These are phyloP conservation scores for Pythium dissimile DNA, from an alignment of 352 stramenopile genomes.

Conservation along the genomic window DNA sequence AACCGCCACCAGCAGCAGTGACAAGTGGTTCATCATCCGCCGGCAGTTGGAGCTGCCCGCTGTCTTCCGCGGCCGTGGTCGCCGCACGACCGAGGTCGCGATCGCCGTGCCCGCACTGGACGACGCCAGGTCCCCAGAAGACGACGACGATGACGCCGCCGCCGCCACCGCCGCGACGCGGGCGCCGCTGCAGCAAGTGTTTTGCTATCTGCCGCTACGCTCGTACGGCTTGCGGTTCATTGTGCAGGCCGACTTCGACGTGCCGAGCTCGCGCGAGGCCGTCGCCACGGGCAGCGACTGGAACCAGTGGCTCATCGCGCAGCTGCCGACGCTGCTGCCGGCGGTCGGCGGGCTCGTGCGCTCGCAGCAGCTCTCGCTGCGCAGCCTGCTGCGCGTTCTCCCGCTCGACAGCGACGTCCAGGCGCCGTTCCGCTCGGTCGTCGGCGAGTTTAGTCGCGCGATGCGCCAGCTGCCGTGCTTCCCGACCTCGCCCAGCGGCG, in stretches of 20 bases:
- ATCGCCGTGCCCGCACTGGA: constrained; percentile 43
- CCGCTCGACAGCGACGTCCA: constrained; percentile 73
- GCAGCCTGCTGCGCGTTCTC: constrained; percentile 30
- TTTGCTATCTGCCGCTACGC: constrained; percentile 77
- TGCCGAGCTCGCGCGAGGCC: constrained; percentile 81
- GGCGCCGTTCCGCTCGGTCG: constrained; percentile 56
- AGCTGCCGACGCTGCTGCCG: constrained; percentile 53
- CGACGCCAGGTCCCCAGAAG: constrained; percentile 5
- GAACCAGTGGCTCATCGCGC: constrained; percentile 86
- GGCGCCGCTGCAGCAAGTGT: constrained; percentile 71
- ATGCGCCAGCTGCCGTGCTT: constrained; percentile 54
- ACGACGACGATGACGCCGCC: constrained; percentile 12
- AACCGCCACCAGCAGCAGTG: constrained; percentile 21
- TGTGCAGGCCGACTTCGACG: constrained; percentile 83
- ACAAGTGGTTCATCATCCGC: constrained; percentile 68
- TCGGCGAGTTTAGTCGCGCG: constrained; percentile 56
- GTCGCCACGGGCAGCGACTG: constrained; percentile 81
- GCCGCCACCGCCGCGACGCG: no score
- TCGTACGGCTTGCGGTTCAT: constrained; percentile 86
- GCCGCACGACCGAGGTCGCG: constrained; percentile 52
- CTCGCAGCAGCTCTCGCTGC: constrained; percentile 4
- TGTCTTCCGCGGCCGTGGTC: constrained; percentile 18
- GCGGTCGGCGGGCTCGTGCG: constrained; percentile 9
- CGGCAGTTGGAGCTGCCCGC: constrained; percentile 26
- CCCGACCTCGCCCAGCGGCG: constrained; percentile 7